Percentiles rank a stretch among this genome's conserved stretches.
Conservation (phyloP, 1,284 basidiomycete species). For the Heterobasidion occidentale region DNA sequence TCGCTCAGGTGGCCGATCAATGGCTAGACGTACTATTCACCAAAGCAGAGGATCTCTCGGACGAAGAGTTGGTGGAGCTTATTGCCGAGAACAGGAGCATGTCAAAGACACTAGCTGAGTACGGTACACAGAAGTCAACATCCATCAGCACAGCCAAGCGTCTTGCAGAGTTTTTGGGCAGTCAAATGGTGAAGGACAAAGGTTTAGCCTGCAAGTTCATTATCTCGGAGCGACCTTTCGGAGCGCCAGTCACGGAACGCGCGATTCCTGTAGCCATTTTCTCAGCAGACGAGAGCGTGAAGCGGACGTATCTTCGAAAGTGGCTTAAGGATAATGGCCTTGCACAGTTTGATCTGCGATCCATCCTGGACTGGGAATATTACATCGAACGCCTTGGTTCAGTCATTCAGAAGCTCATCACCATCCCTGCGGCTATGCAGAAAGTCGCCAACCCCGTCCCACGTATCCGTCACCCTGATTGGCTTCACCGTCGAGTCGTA, state of each 20-base stretch:
- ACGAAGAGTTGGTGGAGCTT: constrained; percentile 94
- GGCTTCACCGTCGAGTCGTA: constrained; percentile 89
- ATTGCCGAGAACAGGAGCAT: constrained; percentile 99
- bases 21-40: constrained; percentile 97
- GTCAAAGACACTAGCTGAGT: constrained; percentile 95
- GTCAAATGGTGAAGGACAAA: constrained; percentile 99
- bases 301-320: constrained; percentile 86
- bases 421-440: constrained; percentile 98
- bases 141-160: constrained; percentile 96
- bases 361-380: constrained; percentile 97
- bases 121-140: constrained; percentile 94
- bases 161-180: constrained; percentile 94
- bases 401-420: constrained; percentile 98
- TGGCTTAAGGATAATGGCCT: constrained; percentile 95
- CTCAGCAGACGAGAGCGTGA: constrained; percentile 88
- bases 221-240: constrained; percentile 91
- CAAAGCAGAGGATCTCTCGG: constrained; percentile 76
- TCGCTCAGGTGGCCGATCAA: constrained; percentile 91
- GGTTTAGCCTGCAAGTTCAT: constrained; percentile 99
- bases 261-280: constrained; percentile 99
- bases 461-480: constrained; percentile 94
- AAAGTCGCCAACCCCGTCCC: constrained; percentile 96
- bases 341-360: constrained; percentile 85
- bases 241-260: constrained; percentile 94
- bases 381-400: constrained; percentile 98